These are phyloP conservation scores for Trichoderma semiorbis DNA, from an alignment of 2,329 filamentous ascomycete genomes.

Conservation along the genomic window DNA sequence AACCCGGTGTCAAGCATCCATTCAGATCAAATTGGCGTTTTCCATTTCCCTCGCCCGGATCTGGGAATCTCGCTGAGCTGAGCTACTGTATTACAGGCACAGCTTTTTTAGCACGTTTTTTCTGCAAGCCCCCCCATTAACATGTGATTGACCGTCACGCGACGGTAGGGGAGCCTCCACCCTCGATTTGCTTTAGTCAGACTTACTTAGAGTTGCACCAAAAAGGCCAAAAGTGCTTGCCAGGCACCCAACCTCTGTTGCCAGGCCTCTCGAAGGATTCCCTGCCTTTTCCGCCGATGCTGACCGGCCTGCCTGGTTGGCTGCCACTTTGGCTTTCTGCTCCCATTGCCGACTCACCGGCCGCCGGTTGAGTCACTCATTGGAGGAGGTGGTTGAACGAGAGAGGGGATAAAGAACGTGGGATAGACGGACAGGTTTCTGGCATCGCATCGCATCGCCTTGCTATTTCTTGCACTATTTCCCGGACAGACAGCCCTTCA, in stretches of 20 bases:
- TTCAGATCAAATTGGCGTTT: not conserved
- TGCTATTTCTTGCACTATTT: not conserved
- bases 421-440: not conserved
- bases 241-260: not conserved
- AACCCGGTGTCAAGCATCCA: not conserved
- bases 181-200: not conserved
- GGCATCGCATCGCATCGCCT: not conserved
- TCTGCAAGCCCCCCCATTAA: not conserved
- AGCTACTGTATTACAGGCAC: not conserved
- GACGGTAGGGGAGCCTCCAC: slow-evolving; percentile 6
- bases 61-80: not conserved
- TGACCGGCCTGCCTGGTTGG: slow-evolving; percentile 13
- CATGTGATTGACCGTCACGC: slow-evolving; percentile 18
- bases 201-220: not conserved
- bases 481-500: not conserved
- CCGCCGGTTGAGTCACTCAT: slow-evolving; percentile 11
- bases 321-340: slow-evolving; percentile 3
- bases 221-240: not conserved
- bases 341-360: slow-evolving; percentile 10
- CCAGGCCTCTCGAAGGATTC: not conserved
- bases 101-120: not conserved
- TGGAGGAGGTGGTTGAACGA: not conserved
- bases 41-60: not conserved
- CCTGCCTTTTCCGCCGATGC: slow-evolving; percentile 4
- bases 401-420: not conserved